These are phyloP conservation scores for Herpetomonas samuelpessoai DNA, from an alignment of 208 protist genomes.

Conservation along the genomic window DNA sequence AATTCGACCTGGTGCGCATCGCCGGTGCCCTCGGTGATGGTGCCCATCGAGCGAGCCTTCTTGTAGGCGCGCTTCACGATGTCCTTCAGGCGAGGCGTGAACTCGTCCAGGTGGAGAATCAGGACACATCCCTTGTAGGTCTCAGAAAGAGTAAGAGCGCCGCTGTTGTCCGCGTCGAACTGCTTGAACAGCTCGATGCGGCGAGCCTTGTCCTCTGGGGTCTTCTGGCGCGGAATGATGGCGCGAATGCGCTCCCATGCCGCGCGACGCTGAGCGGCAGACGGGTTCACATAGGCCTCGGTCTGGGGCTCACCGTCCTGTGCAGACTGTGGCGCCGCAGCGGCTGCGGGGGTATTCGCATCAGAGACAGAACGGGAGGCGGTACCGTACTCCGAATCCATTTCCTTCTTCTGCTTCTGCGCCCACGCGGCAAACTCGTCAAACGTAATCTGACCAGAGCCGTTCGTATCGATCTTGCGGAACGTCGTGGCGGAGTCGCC, in stretches of 20 bases:
- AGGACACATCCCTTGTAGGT: constrained; percentile 31
- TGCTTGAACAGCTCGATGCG: constrained; percentile 45
- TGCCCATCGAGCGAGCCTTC: constrained; percentile 31
- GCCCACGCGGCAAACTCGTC: constrained; percentile 80
- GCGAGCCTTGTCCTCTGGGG: constrained; percentile 23
- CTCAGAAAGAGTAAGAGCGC: constrained; percentile 42
- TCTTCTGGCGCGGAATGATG: constrained; percentile 25
- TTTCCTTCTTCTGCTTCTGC: constrained; percentile 33
- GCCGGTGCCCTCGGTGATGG: constrained; percentile 19
- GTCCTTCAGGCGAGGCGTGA: constrained; percentile 30
- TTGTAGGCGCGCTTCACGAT: constrained; percentile 63
- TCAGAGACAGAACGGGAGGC: constrained; percentile 1
- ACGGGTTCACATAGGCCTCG: background rate
- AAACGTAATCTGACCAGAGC: constrained; percentile 69
- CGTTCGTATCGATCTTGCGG: constrained; percentile 69
- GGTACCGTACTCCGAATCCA: constrained; percentile 29
- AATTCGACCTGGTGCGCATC: constrained; percentile 53
- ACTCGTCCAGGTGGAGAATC: constrained; percentile 23
- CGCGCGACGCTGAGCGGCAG: background rate
- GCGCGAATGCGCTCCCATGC: constrained; percentile 11
- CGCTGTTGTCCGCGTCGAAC: constrained; percentile 57
- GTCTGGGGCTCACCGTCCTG: background rate
- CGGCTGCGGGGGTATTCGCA: background rate
- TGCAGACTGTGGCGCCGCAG: background rate
- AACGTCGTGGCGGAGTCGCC: constrained; percentile 50